Conservation (phyloP, 768 basidiomycete genomes). For the Suillus subluteus region DNA sequence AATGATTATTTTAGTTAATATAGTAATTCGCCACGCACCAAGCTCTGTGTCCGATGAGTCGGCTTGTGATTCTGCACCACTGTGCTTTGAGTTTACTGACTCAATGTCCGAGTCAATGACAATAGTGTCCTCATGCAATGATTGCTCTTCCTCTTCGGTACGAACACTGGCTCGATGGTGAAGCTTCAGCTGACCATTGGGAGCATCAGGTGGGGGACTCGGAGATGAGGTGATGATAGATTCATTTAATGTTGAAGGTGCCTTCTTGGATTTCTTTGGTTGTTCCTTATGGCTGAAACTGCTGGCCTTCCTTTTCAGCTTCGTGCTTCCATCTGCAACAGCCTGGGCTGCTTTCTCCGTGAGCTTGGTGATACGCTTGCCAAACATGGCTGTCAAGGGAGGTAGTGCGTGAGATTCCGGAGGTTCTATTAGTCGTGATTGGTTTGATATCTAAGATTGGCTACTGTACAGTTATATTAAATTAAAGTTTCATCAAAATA, state of each 20-base stretch:
- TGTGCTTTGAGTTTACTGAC: background rate
- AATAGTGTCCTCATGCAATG: background rate
- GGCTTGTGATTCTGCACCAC: background rate
- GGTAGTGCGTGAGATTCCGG: background rate
- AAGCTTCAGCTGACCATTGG: background rate
- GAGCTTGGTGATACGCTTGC: background rate
- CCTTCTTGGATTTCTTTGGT: background rate
- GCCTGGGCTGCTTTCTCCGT: constrained; percentile 3
- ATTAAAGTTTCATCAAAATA: background rate
- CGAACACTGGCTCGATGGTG: background rate
- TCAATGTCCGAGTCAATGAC: background rate
- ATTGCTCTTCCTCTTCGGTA: background rate
- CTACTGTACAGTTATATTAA: background rate
- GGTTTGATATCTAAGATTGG: background rate
- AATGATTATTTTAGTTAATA: too few relatives aligned
- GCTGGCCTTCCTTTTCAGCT: constrained; percentile 9
- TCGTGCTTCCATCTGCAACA: background rate
- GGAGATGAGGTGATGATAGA: too few relatives aligned
- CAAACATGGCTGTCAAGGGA: constrained; percentile 1
- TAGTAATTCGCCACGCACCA: too few relatives aligned
- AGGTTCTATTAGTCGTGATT: background rate
- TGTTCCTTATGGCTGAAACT: background rate
- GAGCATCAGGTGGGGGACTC: background rate
- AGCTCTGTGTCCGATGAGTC: too few relatives aligned
- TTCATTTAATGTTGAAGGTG: background rate